Base-by-base conservation (phyloP, 2,329 filamentous ascomycete genomes). In the Sclerotinia glacialis region DNA sequence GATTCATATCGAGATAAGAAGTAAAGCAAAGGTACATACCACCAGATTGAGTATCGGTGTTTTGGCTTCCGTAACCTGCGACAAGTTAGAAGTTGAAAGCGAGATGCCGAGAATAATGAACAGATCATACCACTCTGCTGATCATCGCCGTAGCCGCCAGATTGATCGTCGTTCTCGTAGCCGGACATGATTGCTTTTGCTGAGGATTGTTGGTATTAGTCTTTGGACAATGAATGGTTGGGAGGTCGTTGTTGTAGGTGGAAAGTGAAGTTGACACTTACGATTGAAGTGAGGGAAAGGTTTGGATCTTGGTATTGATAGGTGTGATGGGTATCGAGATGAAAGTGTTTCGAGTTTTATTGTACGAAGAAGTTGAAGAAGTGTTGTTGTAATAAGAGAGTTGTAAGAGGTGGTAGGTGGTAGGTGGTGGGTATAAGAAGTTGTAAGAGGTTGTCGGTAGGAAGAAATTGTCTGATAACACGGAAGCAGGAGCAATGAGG, bases 111-210 rank as follows among this genome's bases (percentile, higher is more conserved):
- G 31, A 3, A 46, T 14, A 40, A 28, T 37, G 4, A 50, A 8
- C 0, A 16, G 8, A 14, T 46, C 49, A 14, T 58, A 65, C 53
- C 53, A 50, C 23, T 59, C 18, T 59, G 44, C 28, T 58, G 52
- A 16, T 65, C 18, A 18, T 44, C 63, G 9, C 44, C 53, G 23
- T 58, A 59, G 18, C 23, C 31, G 6, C 34, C 44, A 6, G 63
- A 65, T 50, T 59, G 63, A 58, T 65, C 44, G 12, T 65, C 44
- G 16, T 62, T 40, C 21, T n/a, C 46, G 59, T 62, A 52, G 31
- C 6, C 34, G 31, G 59, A 62, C 61, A 64, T 64, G 49, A 18
- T 65, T 59, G 14, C 42, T n/a, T 21, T 50, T 26, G 47, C 26
- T 44, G 16, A 7, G 16, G 21, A 14, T 6, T 3, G 23, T 21